A percentile compares a stretch with the other conserved stretches of the same genome.
These are phyloP conservation scores for Grammothele lineata DNA, from an alignment of 768 basidiomycete genomes.

Conservation along the genomic window DNA sequence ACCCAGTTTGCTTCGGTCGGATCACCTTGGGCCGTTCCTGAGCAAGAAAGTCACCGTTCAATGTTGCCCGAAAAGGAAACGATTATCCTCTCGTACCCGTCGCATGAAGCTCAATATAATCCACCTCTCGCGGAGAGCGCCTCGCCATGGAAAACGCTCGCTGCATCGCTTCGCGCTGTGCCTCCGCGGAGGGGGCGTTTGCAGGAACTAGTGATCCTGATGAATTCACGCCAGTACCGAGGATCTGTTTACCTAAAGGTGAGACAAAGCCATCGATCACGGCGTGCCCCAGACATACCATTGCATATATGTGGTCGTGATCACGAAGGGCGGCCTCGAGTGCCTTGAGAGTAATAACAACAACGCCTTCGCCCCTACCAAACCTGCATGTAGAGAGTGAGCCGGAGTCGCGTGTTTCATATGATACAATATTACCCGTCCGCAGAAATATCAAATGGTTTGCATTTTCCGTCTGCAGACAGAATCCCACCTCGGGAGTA, in stretches of 20 bases:
- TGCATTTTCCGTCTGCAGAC: slow-evolving; percentile 38
- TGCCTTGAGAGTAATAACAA: slow-evolving; percentile 37
- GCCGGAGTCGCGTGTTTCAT: too few relatives aligned
- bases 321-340: slow-evolving; percentile 35
- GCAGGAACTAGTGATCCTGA: slow-evolving; percentile 35
- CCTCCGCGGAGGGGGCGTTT: slow-evolving; percentile 34
- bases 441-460: slow-evolving; percentile 40
- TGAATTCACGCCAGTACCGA: slow-evolving; percentile 36
- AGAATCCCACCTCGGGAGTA: slow-evolving; percentile 38
- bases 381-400: slow-evolving; percentile 25
- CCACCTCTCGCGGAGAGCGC: slow-evolving; percentile 35
- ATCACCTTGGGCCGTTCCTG: slow-evolving; percentile 42
- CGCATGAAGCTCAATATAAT: slow-evolving; percentile 47
- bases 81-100: slow-evolving; percentile 30
- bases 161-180: slow-evolving; percentile 35
- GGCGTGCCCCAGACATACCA: slow-evolving; percentile 24
- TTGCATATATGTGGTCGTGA: slow-evolving; percentile 37
- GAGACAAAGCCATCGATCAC: too few relatives aligned
- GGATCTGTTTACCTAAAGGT: slow-evolving; percentile 25
- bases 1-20: slow-evolving; percentile 49
- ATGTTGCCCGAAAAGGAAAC: too few relatives aligned
- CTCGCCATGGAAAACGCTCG: slow-evolving; percentile 32
- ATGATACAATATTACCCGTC: too few relatives aligned
- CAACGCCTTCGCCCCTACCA: slow-evolving; percentile 35
- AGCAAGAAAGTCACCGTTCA: too few relatives aligned